Conservation (phyloP, 768 basidiomycete genomes). For the Boletus barrowsii region DNA sequence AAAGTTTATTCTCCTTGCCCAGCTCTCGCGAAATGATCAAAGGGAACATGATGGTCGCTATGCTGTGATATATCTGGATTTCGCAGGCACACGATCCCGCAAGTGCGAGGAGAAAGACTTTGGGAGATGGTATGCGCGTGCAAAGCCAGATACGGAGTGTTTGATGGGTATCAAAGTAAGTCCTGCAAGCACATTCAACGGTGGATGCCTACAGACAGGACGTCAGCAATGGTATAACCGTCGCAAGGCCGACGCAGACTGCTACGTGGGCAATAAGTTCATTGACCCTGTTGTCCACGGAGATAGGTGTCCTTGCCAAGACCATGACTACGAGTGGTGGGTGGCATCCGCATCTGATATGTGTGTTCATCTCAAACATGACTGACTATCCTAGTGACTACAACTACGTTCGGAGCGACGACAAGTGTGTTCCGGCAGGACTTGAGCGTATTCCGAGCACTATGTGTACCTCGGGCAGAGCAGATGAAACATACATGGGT, state of each 20-base stretch:
- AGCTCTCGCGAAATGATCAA: constrained; percentile 61
- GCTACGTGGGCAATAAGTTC: constrained; percentile 90
- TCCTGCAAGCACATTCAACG: neutral
- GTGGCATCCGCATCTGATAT: constrained; percentile 23
- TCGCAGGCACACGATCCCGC: constrained; percentile 59
- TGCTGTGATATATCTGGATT: constrained; percentile 80
- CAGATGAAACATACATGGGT: constrained; percentile 68
- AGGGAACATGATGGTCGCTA: constrained; percentile 53
- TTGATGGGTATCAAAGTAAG: constrained; percentile 91
- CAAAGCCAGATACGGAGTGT: constrained; percentile 63
- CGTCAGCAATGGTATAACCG: constrained; percentile 89
- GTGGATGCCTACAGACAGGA: neutral
- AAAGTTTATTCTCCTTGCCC: constrained; percentile 88
- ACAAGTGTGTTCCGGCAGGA: constrained; percentile 78
- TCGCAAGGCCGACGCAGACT: constrained; percentile 77
- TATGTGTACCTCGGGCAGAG: constrained; percentile 50
- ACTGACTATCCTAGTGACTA: constrained; percentile 60
- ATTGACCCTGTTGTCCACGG: constrained; percentile 80
- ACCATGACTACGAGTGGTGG: constrained; percentile 93
- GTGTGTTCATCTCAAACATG: neutral
- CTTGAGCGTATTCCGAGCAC: constrained; percentile 84
- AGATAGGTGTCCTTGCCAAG: constrained; percentile 78
- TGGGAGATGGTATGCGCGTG: constrained; percentile 85
- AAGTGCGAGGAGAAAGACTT: constrained; percentile 74
- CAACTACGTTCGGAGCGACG: constrained; percentile 75